phyloP scores from a whole-genome alignment of 495 filamentous ascomycete genomes.

The Penicillium daleae region DNA sequence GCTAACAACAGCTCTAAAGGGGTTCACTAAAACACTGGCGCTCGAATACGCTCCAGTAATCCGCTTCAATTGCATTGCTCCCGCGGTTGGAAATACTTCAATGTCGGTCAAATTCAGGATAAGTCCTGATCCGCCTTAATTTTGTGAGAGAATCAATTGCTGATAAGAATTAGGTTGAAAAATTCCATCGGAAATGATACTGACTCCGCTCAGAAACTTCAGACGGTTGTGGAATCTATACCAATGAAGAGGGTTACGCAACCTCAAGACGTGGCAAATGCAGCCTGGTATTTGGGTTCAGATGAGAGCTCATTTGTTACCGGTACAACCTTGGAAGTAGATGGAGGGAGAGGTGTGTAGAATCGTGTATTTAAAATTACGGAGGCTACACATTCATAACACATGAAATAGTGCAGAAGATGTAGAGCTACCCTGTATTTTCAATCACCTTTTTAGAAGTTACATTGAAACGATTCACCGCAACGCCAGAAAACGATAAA shows the following conservation, averaged over 20 bases:
- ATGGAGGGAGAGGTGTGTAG: constrained; percentile 19
- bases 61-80: constrained; percentile 21
- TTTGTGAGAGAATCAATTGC: not conserved
- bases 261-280: constrained; percentile 21
- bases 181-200: constrained; percentile 6
- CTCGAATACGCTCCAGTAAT: constrained; percentile 21
- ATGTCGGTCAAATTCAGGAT: constrained; percentile 12
- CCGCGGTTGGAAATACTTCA: constrained; percentile 17
- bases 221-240: constrained; percentile 7
- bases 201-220: constrained; percentile 1
- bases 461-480: too few species aligned
- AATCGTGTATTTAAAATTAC: not conserved
- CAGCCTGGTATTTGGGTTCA: constrained; percentile 17
- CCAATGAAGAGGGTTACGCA: constrained; percentile 19
- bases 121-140: too few species aligned
- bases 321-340: constrained; percentile 20
- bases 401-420: not conserved
- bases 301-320: constrained; percentile 19
- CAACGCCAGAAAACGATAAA: too few species aligned
- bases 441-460: too few species aligned
- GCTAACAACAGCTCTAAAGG: not conserved
- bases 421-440: not conserved
- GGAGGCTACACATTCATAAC: not conserved
- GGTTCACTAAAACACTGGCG: constrained; percentile 30
- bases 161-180: constrained; percentile 1